Evolutionary conservation across 441 rosid species (phyloP).

Genomic region (Theobroma grandiflorum): DNA sequence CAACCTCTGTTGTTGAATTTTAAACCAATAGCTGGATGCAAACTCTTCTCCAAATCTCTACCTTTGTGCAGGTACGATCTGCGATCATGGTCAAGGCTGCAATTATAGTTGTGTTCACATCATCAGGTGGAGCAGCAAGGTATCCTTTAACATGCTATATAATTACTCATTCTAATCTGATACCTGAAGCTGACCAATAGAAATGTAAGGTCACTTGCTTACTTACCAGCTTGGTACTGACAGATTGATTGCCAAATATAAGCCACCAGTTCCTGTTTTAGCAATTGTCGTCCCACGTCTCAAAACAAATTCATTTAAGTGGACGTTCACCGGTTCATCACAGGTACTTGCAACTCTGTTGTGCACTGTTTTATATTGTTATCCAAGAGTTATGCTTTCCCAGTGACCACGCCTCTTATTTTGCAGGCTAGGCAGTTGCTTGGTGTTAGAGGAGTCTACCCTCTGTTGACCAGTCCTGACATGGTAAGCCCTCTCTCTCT

Average conservation of each 20-base stretch:
- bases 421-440: slow-evolving; percentile 16
- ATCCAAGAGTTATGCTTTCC: neutral
- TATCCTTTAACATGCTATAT: slow-evolving; percentile 28
- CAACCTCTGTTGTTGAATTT: neutral
- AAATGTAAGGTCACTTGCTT: neutral
- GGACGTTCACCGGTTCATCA: slow-evolving; percentile 72
- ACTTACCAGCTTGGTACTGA: neutral
- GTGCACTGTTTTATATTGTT: neutral
- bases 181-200: neutral
- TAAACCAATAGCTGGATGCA: neutral
- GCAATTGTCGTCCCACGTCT: slow-evolving; percentile 92
- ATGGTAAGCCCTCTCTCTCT: neutral
- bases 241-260: slow-evolving; percentile 90
- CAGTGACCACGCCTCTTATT: neutral
- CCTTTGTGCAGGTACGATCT: slow-evolving; percentile 68
- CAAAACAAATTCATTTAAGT: slow-evolving; percentile 78
- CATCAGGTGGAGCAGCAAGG: slow-evolving; percentile 97
- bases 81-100: slow-evolving; percentile 95
- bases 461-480: slow-evolving; percentile 12
- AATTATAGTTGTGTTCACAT: slow-evolving; percentile 84
- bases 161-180: neutral
- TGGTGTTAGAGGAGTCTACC: slow-evolving; percentile 16
- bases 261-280: slow-evolving; percentile 89
- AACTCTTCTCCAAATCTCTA: neutral
- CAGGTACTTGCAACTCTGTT: neutral